phyloP scores from a whole-genome alignment of 495 filamentous ascomycete genomes.

The Extremus antarcticus region DNA sequence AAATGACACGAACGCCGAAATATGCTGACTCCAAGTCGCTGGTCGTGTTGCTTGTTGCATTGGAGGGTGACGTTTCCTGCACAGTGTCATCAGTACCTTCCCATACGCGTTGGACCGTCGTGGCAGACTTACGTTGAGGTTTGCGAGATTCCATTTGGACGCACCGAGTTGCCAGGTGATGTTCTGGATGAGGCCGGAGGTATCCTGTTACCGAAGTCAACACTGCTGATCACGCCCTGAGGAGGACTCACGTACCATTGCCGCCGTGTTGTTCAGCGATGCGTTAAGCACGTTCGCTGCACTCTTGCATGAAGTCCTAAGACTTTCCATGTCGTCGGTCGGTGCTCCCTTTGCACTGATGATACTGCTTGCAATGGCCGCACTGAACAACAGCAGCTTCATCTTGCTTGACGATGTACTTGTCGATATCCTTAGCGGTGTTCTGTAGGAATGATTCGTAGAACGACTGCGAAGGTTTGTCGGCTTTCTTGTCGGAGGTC shows the following conservation, averaged over 20 bases:
- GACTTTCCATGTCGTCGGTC: background rate
- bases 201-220: background rate
- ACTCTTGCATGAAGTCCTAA: background rate
- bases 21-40: background rate
- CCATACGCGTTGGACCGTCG: too few relatives aligned
- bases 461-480: background rate
- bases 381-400: background rate
- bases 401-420: background rate
- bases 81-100: background rate
- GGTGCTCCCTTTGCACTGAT: background rate
- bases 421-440: background rate
- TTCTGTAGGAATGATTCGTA: conserved; percentile 17
- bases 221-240: background rate
- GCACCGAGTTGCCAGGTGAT: background rate
- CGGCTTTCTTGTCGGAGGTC: background rate
- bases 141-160: background rate
- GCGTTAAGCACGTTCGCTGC: background rate
- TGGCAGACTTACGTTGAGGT: background rate
- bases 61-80: background rate
- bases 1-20: background rate
- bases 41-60: background rate
- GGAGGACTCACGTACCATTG: background rate
- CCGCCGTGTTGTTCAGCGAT: background rate
- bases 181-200: background rate
- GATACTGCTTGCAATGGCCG: background rate